phyloP scores from a whole-genome alignment of 768 basidiomycete genomes.

The Phylloporus arenicola region DNA sequence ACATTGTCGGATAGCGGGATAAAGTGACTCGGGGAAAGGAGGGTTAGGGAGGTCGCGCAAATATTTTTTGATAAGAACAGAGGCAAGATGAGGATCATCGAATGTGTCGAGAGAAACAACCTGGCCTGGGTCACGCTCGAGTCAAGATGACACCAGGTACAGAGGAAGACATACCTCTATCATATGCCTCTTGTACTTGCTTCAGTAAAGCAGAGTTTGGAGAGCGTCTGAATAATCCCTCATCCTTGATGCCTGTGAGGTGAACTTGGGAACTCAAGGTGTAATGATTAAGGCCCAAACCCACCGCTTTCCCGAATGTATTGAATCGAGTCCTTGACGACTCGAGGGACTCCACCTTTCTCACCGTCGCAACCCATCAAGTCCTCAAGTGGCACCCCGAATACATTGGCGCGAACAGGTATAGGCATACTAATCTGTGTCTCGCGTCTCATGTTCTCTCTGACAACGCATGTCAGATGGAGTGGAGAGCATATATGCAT shows the following conservation, averaged over 20 bases:
- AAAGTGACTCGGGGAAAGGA: conserved; percentile 67
- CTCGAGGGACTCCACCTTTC: conserved; percentile 76
- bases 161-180: conserved; percentile 49
- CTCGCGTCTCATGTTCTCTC: conserved; percentile 78
- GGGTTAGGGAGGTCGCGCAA: conserved; percentile 75
- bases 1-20: conserved; percentile 62
- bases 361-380: conserved; percentile 82
- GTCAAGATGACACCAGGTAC: conserved; percentile 1
- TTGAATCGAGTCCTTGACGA: conserved; percentile 69
- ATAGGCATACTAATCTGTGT: conserved; percentile 61
- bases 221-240: conserved; percentile 81
- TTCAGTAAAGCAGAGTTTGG: conserved; percentile 64
- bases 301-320: conserved; percentile 59
- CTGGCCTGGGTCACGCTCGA: conserved; percentile 43
- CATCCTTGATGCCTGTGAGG: conserved; percentile 51
- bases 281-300: not conserved
- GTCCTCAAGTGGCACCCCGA: conserved; percentile 77
- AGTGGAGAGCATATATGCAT: not conserved
- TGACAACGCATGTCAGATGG: conserved; percentile 24
- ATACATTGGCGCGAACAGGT: conserved; percentile 56
- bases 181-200: conserved; percentile 79
- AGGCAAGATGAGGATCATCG: conserved; percentile 73
- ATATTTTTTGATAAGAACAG: conserved; percentile 83
- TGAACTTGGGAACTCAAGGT: not conserved
- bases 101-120: conserved; percentile 75